Conservation (phyloP, 2,329 filamentous ascomycete species). For the Clonostachys sp. region DNA sequence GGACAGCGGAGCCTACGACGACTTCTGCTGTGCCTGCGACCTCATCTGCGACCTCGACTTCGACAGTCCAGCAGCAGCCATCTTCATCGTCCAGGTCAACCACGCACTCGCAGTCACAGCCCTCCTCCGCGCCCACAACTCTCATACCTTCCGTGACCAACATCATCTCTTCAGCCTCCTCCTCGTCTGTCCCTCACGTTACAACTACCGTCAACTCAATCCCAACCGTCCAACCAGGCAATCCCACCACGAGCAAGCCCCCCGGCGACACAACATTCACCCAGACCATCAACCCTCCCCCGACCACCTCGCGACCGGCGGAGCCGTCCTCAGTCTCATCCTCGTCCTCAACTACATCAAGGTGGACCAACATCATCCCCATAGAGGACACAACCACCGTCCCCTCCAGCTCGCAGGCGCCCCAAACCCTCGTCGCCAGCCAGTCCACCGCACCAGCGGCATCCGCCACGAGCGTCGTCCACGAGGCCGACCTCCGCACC, state of each 20-base stretch:
- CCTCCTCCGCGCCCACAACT: background rate
- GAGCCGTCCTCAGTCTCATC: constrained; percentile 9
- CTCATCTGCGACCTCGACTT: background rate
- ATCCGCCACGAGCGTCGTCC: background rate
- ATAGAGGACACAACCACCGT: background rate
- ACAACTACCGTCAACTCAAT: no score
- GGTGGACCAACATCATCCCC: background rate
- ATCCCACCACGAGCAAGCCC: background rate
- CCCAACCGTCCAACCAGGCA: no score
- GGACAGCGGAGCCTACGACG: constrained; percentile 1
- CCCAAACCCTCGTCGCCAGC: no score
- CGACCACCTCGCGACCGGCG: background rate
- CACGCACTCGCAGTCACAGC: background rate
- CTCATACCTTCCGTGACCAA: background rate
- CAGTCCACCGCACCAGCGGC: no score
- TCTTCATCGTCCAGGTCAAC: background rate
- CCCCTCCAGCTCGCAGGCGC: no score
- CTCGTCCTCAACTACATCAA: constrained; percentile 12
- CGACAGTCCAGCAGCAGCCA: background rate
- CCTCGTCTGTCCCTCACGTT: no score
- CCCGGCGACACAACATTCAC: background rate
- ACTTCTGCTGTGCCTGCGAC: background rate
- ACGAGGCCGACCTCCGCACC: constrained; percentile 7
- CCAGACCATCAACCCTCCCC: constrained; percentile 1
- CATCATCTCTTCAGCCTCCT: no score